Conservation (phyloP, 1,139 yeast genomes). For the Kodamaea sp. region DNA sequence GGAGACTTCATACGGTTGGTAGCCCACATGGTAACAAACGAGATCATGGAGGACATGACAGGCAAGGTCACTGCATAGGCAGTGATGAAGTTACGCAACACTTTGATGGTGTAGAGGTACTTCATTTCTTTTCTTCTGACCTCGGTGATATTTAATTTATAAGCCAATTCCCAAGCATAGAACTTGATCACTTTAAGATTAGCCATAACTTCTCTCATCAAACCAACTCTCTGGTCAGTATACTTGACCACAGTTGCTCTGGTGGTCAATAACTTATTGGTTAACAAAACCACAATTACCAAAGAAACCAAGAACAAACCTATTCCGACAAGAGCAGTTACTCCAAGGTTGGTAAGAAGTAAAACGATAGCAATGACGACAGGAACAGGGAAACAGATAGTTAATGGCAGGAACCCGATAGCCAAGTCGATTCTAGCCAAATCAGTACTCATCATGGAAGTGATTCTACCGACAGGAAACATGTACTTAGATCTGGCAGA, state of each 20-base stretch:
- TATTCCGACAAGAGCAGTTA: constrained; percentile 44
- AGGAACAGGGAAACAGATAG: constrained; percentile 47
- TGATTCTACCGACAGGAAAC: constrained; percentile 43
- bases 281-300: constrained; percentile 37
- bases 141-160: constrained; percentile 35
- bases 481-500: constrained; percentile 34
- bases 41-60: constrained; percentile 19
- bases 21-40: constrained; percentile 47
- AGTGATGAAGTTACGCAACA: constrained; percentile 45
- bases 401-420: constrained; percentile 47
- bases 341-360: constrained; percentile 39
- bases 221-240: constrained; percentile 44
- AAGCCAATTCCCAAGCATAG: constrained; percentile 52
- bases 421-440: constrained; percentile 50
- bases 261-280: constrained; percentile 35
- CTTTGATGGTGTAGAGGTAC: constrained; percentile 43
- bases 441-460: constrained; percentile 48
- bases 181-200: constrained; percentile 47
- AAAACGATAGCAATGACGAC: constrained; percentile 42
- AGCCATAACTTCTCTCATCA: constrained; percentile 46
- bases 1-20: constrained; percentile 33
- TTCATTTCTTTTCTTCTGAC: constrained; percentile 44
- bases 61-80: constrained; percentile 46
- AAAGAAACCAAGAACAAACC: constrained; percentile 45
- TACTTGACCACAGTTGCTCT: constrained; percentile 42